Conservation (phyloP, 192 early-diverging fungal genomes). For the Entomortierella chlamydospora region DNA sequence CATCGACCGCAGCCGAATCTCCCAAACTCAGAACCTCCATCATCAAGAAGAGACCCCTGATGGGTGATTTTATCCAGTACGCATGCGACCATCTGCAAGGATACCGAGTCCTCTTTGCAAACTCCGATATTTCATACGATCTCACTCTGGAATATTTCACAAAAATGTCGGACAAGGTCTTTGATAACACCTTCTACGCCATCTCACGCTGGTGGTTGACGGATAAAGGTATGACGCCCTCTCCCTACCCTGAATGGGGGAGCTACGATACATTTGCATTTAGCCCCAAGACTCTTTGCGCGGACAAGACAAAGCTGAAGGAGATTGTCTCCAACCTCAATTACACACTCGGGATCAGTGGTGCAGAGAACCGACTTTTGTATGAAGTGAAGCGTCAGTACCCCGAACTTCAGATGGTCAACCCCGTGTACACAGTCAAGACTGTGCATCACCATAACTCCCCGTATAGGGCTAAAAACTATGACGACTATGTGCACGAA, state of each 20-base stretch:
- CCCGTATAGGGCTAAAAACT: neutral
- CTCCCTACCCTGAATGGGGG: conserved; percentile 6
- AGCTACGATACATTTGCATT: conserved; percentile 31
- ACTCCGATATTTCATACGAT: conserved; percentile 26
- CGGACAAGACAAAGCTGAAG: conserved; percentile 11
- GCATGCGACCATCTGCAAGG: conserved; percentile 7
- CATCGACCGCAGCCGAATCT: neutral
- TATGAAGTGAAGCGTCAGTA: conserved; percentile 19
- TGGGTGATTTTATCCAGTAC: conserved; percentile 29
- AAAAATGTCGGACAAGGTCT: conserved; percentile 1
- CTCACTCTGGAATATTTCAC: conserved; percentile 18
- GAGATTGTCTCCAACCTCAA: conserved; percentile 13
- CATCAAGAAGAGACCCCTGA: conserved; percentile 7
- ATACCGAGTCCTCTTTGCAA: conserved; percentile 14
- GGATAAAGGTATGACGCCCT: conserved; percentile 3
- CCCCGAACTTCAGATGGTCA: neutral
- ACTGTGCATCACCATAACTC: conserved; percentile 4
- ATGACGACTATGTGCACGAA: neutral
- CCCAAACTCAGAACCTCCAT: neutral
- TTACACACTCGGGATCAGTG: conserved; percentile 11
- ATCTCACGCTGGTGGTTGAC: conserved; percentile 21
- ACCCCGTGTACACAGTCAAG: neutral
- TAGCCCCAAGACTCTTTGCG: conserved; percentile 1
- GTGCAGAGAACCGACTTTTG: conserved; percentile 19
- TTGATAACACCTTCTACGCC: conserved; percentile 19